Conservation (phyloP, 176 grass and related monocot genomes). For the Calamus simplicifolius region DNA sequence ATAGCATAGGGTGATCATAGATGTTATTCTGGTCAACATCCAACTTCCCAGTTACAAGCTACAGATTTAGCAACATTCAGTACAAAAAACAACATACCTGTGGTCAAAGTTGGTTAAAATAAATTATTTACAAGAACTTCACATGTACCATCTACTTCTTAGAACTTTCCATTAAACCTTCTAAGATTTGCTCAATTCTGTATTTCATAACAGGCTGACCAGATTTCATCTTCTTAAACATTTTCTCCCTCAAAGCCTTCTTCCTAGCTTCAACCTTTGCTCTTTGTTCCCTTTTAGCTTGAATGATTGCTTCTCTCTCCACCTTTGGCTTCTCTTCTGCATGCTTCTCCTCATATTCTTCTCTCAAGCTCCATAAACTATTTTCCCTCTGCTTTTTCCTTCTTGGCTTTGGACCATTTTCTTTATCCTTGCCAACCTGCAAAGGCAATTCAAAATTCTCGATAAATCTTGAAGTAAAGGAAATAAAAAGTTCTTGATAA, state of each 20-base stretch:
- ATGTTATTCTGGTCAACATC: no score
- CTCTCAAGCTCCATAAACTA: slow-evolving; percentile 42
- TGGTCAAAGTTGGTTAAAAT: not conserved
- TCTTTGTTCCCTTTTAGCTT: slow-evolving; percentile 45
- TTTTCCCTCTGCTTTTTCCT: slow-evolving; percentile 43
- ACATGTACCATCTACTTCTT: slow-evolving; percentile 23
- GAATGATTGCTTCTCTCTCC: slow-evolving; percentile 44
- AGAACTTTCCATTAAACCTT: slow-evolving; percentile 49
- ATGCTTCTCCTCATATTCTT: slow-evolving; percentile 69
- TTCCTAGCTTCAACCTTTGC: slow-evolving; percentile 49
- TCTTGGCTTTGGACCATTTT: slow-evolving; percentile 14
- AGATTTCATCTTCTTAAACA: slow-evolving; percentile 85
- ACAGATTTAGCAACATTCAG: no score
- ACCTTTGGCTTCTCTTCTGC: slow-evolving; percentile 57
- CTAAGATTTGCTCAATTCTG: slow-evolving; percentile 75
- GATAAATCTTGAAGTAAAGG: no score
- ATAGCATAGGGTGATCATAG: no score
- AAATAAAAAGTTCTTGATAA: no score
- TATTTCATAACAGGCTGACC: slow-evolving; percentile 87
- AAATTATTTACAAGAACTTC: not conserved
- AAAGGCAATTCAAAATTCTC: not conserved
- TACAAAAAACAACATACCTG: no score
- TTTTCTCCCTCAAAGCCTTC: slow-evolving; percentile 55
- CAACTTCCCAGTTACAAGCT: no score
- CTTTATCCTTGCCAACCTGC: slow-evolving; percentile 16